Base-by-base conservation (phyloP, 179 eudicot genomes). In the Silene vulgaris region DNA sequence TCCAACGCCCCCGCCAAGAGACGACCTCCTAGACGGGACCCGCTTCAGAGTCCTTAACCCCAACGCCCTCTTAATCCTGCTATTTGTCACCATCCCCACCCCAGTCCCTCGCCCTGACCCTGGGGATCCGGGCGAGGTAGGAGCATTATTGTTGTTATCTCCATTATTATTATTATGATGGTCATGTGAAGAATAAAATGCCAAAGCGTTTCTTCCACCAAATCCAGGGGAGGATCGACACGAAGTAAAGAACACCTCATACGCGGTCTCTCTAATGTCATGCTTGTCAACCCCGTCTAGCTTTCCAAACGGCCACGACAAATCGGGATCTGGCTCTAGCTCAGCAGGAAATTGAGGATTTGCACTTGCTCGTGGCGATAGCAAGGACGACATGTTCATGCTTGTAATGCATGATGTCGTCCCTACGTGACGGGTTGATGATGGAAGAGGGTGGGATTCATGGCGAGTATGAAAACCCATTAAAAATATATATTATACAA, bases 201-300 rank as follows among this genome's bases (percentile, higher is more conserved):
- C 82, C 64, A 85, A 32, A 23, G 90, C 76, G 70, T 80, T 84
- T 56, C 91, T 78, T 11, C 90, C 94, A 2, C 97, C 98, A 45
- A 94, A 94, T 0, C 98, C 97, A 0, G 98, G 98, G n/a, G 94
- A 92, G 3, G 98, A 90, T 63, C 98, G 78, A 74, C 98, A 94
- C 0, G 94, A 84, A 75, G 97, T 87, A 88, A 94, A 94, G 82
- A 94, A 94, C 19, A 94, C 85, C 84, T 94, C 98, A 70, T 92
- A 94, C n/a, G 98, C 94, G 3, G 97, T 86, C 75, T 89, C 91
- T 2, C 95, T 77, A 23, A 89, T 82, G 74, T 89, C 92, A 43
- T 89, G 90, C 0, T 69, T 74, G 75, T 88, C 94, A 26, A 92
- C 76, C 48, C 87, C 92, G 0, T 87, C 85, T 21, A 90, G 81